Evolutionary conservation across 1,139 yeast genomes (phyloP), one percentile per base, ranked within the genome.

Genomic region (Geotrichum reessii): DNA sequence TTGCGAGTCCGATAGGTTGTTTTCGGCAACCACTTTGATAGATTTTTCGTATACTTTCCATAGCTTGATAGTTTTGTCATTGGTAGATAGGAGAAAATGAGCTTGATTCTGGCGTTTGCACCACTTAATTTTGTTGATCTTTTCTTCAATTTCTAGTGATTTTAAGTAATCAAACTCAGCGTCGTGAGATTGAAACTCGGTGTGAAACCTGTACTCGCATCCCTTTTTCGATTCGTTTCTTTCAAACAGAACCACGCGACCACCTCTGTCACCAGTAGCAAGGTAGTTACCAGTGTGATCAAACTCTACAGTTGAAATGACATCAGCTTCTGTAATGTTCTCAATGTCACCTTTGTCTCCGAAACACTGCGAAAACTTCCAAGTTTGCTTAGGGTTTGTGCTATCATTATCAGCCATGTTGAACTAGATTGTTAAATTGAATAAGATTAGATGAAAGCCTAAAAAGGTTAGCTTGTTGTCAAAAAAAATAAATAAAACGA

Each of bases 251-350:
- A 95, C 99, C 48, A 95, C 97, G 66, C 99, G 82, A 27, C 99
- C 99, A 55, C 99, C 99, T 70, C 93, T 86, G 75, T 95, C 99
- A 62, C 99, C 99, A 1, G 99, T 93, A 61, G 99, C 99, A 62
- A 95, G 78, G 69, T 86, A 95, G 72, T 93, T 90, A 54, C 99
- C 99, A 17, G 95, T 84, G 70, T 86, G 89, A 72, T 95, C 97
- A 70, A 95, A 95, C 75, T 95, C 98, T 49, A 95, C 98, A 1
- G 99, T 90, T 28, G 97, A 88, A 63, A 95, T 93, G 69, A 95
- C 92, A 73, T 95, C 99, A 8, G 98, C 97, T 73, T 93, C 99
- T 3, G 98, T 93, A 68, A 92, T 89, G 70, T 86, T 88, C 66
- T 93, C 98, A 63, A 92, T 87, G 72, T 93, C 99, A 51, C 97